phyloP scores from a whole-genome alignment of 129 eudicot genomes.

The Centella asiatica region DNA sequence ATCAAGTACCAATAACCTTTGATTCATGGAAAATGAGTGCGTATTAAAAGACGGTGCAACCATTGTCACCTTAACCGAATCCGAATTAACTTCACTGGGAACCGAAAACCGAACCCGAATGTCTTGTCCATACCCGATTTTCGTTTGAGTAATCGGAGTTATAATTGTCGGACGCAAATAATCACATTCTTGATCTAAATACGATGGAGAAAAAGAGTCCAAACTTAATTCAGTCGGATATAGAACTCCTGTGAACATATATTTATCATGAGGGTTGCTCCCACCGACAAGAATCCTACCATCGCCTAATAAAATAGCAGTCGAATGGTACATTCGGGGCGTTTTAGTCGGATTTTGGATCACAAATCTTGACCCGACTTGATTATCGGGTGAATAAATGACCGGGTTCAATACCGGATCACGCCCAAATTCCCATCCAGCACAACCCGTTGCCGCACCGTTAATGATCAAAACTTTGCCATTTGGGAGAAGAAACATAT shows the following conservation, averaged over 20 bases:
- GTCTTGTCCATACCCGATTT: conserved; percentile 25
- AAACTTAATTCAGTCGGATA: conserved; percentile 60
- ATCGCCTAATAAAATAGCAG: conserved; percentile 47
- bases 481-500: conserved; percentile 52
- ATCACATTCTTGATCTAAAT: conserved; percentile 17
- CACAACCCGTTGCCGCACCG: conserved; percentile 43
- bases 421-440: conserved; percentile 45
- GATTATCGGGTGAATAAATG: conserved; percentile 30
- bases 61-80: conserved; percentile 46
- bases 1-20: conserved; percentile 43
- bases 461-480: conserved; percentile 49
- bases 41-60: conserved; percentile 60
- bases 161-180: conserved; percentile 39
- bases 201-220: conserved; percentile 64
- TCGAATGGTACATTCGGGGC: conserved; percentile 62
- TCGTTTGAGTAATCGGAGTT: conserved; percentile 13
- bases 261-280: conserved; percentile 45
- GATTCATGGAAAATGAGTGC: conserved; percentile 77
- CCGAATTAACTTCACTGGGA: conserved; percentile 9
- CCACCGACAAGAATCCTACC: conserved; percentile 59
- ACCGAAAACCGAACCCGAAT: conserved; percentile 26
- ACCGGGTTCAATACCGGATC: conserved; percentile 51
- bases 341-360: conserved; percentile 25
- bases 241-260: conserved; percentile 40
- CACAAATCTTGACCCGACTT: conserved; percentile 29